Conservation (phyloP, 257 asterid genomes). For the Linaria vulgaris region DNA sequence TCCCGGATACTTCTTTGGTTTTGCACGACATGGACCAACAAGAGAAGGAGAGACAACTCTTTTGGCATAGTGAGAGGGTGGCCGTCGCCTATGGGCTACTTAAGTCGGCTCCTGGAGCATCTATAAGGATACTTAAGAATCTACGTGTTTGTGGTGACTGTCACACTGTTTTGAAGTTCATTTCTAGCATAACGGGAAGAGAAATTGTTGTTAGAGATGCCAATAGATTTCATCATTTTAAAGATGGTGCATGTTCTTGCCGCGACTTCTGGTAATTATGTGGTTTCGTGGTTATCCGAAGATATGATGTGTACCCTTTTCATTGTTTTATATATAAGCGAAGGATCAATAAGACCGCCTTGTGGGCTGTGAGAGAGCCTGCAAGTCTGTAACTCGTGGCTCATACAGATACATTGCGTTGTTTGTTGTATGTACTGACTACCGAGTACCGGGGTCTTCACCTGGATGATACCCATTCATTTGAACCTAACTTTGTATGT, state of each 20-base stretch:
- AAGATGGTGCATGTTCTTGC: conserved; percentile 64
- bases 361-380: too few species aligned
- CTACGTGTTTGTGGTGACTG: conserved; percentile 72
- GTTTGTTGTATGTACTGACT: too few species aligned
- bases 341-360: too few species aligned
- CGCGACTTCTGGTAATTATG: conserved; percentile 56
- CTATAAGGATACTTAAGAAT: conserved; percentile 60
- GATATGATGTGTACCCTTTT: too few species aligned
- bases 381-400: too few species aligned
- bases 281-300: neutral
- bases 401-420: too few species aligned
- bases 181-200: conserved; percentile 41
- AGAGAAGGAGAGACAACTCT: conserved; percentile 79
- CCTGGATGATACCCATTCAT: too few species aligned
- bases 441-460: too few species aligned
- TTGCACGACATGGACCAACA: conserved; percentile 69
- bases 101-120: conserved; percentile 48
- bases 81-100: conserved; percentile 80
- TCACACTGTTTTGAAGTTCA: conserved; percentile 57
- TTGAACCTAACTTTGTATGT: too few species aligned
- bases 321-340: too few species aligned
- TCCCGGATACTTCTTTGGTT: conserved; percentile 57
- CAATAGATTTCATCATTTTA: conserved; percentile 67
- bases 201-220: conserved; percentile 69
- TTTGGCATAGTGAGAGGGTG: conserved; percentile 83